Evolutionary conservation across 2,329 filamentous ascomycete species (phyloP).

Genomic region (Sporothrix brunneoviolacea): DNA sequence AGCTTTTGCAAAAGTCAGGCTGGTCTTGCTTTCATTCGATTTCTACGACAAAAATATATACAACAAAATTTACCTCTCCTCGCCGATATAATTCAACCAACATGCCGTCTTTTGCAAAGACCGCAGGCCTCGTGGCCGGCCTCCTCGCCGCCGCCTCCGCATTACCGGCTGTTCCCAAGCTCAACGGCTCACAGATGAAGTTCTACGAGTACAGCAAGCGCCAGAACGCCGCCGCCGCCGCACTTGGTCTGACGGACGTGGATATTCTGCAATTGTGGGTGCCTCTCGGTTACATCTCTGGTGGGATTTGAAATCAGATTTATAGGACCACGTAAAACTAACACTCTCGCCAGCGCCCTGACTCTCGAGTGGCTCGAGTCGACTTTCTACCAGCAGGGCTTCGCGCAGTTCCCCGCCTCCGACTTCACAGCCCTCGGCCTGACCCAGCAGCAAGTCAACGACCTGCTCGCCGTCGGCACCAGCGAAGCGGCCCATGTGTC

Average conservation of each 20-base stretch:
- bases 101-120: slow-evolving; percentile 44
- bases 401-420: slow-evolving; percentile 56
- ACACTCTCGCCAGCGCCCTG: slow-evolving; percentile 53
- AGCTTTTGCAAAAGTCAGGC: slow-evolving; percentile 30
- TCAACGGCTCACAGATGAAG: slow-evolving; percentile 38
- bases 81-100: slow-evolving; percentile 25
- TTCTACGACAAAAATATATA: slow-evolving; percentile 16
- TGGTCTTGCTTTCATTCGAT: slow-evolving; percentile 30
- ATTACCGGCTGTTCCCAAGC: slow-evolving; percentile 36
- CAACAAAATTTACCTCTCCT: slow-evolving; percentile 24
- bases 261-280: slow-evolving; percentile 55
- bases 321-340: not conserved
- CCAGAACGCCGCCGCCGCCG: slow-evolving; percentile 42
- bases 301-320: too few species aligned
- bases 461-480: slow-evolving; percentile 54
- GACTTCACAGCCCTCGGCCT: slow-evolving; percentile 61
- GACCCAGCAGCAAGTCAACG: slow-evolving; percentile 44
- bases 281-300: too few species aligned
- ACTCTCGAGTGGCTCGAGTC: slow-evolving; percentile 71
- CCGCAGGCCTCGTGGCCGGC: slow-evolving; percentile 34
- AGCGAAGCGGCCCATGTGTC: slow-evolving; percentile 59
- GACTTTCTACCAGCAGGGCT: slow-evolving; percentile 65
- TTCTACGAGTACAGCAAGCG: slow-evolving; percentile 43
- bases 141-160: slow-evolving; percentile 41
- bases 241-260: slow-evolving; percentile 42